Evolutionary conservation across 169 alveolate genomes (phyloP), one percentile per base, ranked within the genome.

Genomic region (Plasmodium gallinaceum): DNA sequence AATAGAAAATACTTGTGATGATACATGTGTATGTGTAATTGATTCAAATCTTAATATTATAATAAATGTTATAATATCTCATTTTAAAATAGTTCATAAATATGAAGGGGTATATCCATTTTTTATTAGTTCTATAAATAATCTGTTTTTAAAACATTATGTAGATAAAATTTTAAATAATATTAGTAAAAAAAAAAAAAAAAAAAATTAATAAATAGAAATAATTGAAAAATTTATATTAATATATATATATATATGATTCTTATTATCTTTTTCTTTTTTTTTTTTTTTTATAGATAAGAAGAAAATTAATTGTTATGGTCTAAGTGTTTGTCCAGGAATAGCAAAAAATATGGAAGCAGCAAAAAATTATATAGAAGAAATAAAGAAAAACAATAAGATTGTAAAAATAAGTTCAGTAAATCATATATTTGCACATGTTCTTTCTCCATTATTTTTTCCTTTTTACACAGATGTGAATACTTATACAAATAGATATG

Each of bases 1-100:
- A 4, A 80, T 80, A 52, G 90, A 80, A 80, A 80, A 80, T 39
- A 80, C 90, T 1, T 80, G 90, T 68, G 90, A 80, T 80, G 90
- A 80, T 62, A 80, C 90, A 16, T 80, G 90, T 26, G 57, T 80
- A 18, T 66, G 90, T 57, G 22, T 80, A 26, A 70, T 80, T 57
- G 90, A 80, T 71, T 66, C 83, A 7, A 20, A 80, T 10, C 70
- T 80, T 42, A 66, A 69, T n/a, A 80, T 80, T 51, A 61, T 80
- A 54, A 80, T 52, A 68, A 66, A 80, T 69, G 71, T 80, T 18
- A 68, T 80, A 14, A 80, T 80, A 18, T 80, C 90, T 7, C 90
- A 80, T 48, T 80, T 16, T 68, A 80, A 80, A 62, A 68, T 80
- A 26, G 90, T 80, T 66, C 90, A 80, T 52, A 68, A 69, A 16